Evolutionary conservation across 352 stramenopile genomes (phyloP).

Genomic region (Elongisporangium undulatum): DNA sequence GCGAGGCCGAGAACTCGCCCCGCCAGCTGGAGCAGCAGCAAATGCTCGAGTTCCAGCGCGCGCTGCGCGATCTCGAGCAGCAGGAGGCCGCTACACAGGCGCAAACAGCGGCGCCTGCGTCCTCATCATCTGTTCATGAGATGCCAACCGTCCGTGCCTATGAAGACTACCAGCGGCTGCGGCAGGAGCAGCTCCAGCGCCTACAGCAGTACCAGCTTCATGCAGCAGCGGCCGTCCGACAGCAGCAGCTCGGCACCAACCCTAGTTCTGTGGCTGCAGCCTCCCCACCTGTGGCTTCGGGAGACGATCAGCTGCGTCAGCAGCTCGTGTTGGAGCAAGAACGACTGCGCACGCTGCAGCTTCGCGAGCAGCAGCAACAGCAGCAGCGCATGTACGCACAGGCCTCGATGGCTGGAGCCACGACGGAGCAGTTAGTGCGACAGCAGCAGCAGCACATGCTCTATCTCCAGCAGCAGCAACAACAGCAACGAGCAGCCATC

Average conservation of each 20-base stretch:
- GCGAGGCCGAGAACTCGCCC: constrained; percentile 2
- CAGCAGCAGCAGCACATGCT: constrained; percentile 54
- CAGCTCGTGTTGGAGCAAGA: constrained; percentile 51
- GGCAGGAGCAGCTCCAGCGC: constrained; percentile 40
- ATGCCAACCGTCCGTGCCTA: constrained; percentile 10
- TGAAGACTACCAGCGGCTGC: constrained; percentile 40
- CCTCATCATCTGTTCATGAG: constrained; percentile 11
- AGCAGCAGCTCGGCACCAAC: constrained; percentile 1
- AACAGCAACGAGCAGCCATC: constrained; percentile 2
- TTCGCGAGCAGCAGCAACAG: constrained; percentile 28
- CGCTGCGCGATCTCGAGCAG: constrained; percentile 43
- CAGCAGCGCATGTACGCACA: constrained; percentile 8
- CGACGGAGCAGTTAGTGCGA: constrained; percentile 27
- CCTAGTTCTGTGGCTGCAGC: neutral
- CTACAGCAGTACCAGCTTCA: constrained; percentile 55
- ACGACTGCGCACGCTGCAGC: constrained; percentile 22
- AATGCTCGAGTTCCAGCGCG: constrained; percentile 13
- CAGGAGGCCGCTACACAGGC: constrained; percentile 28
- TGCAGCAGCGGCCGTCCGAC: constrained; percentile 8
- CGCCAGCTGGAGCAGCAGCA: constrained; percentile 26
- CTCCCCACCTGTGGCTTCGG: neutral
- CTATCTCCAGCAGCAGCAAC: constrained; percentile 12
- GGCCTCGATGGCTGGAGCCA: constrained; percentile 10
- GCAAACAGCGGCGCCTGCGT: constrained; percentile 2
- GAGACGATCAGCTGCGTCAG: constrained; percentile 31